Evolutionary conservation across 1,139 yeast species (phyloP), one percentile per base, ranked within the genome.

Genomic region (Magnusiomyces tetraspermus): DNA sequence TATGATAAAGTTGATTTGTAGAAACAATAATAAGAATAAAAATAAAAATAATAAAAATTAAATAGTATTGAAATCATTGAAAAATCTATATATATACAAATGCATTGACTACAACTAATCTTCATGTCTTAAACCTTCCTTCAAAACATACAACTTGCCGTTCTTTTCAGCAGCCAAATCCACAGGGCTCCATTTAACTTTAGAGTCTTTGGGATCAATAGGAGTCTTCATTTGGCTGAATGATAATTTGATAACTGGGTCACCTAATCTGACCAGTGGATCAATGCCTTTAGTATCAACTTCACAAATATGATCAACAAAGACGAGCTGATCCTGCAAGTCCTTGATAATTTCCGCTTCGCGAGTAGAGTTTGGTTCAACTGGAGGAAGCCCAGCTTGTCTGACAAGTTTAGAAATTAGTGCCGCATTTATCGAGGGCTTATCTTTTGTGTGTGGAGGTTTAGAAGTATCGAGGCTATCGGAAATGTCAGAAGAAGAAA

Each of bases 261-360:
- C 64, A 24, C 67, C 67, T 26, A 71, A 58, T 4, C 71, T 59
- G 6, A 63, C 63, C 19, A 70, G 56, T 3, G 72, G 73, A 50
- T 59, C 62, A 22, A 65, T 56, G 8, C 63, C 64, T 2, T 54
- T 55, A 1, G 72, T 68, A 42, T 69, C 65, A 2, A 68, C 68
- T 15, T 61, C 61, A 15, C 65, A 60, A 30, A 70, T 62, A 36
- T 63, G 66, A 56, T 68, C 68, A 1, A 70, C 70, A 55, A 70
- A 69, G 33, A 61, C 64, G 42, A 70, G 61, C 60, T 70, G 73
- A 46, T 62, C 65, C 23, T 60, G 57, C 36, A 70, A 61, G 48
- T 68, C 68, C 6, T 54, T 49, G 44, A 62, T 49, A 47, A 67
- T 58, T 48, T 55, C 54, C 4, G 48, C 49, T 50, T 60, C 60